Conservation (phyloP, 192 early-diverging fungal species). For the Coemansia sp. region DNA sequence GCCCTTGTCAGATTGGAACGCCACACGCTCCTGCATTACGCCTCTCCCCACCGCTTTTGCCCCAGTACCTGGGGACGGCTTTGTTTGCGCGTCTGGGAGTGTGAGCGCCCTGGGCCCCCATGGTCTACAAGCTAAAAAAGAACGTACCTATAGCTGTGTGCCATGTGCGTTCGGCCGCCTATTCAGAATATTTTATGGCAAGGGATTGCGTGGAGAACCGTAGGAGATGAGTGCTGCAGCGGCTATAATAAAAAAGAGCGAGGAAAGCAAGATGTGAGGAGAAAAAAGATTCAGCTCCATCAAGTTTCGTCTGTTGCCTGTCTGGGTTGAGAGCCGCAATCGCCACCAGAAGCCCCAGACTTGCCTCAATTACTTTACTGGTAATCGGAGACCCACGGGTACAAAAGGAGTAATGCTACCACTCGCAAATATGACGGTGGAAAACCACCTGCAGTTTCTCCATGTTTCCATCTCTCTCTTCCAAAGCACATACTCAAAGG, state of each 20-base stretch:
- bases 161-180: too few relatives aligned
- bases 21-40: background rate
- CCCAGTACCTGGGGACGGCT: background rate
- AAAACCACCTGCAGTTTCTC: background rate
- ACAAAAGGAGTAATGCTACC: background rate
- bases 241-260: background rate
- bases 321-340: too few relatives aligned
- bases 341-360: too few relatives aligned
- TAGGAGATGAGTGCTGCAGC: background rate
- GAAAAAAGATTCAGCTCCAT: background rate
- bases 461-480: too few relatives aligned
- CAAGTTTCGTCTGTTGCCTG: background rate
- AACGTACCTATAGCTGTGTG: too few relatives aligned
- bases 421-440: background rate
- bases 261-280: background rate
- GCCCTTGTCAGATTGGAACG: background rate
- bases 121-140: too few relatives aligned
- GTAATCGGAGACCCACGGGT: background rate
- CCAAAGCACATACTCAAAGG: too few relatives aligned
- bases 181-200: background rate
- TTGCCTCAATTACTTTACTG: background rate
- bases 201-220: background rate
- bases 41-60: background rate
- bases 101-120: background rate
- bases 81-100: background rate